phyloP scores from a whole-genome alignment of 106 monocot genomes.

The Xerophyta viscosa region DNA sequence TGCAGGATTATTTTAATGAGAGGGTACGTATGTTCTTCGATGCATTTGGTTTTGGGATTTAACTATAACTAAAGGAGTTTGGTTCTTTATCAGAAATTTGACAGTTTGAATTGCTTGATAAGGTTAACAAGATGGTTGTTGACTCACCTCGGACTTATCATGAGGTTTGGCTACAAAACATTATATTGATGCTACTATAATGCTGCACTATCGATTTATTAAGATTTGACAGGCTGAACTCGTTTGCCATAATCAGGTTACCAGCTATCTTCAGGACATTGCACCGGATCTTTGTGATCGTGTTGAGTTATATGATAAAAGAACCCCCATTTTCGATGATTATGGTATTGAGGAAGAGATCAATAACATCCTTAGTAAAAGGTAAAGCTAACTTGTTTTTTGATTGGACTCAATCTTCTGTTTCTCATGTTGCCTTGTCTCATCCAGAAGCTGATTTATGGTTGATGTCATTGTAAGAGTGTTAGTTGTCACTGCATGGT shows the following conservation, averaged over 20 bases:
- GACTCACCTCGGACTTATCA: slow-evolving; percentile 93
- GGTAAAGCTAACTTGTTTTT: slow-evolving; percentile 29
- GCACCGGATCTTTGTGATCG: slow-evolving; percentile 84
- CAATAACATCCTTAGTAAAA: slow-evolving; percentile 76
- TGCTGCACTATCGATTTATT: no score
- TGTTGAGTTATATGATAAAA: slow-evolving; percentile 67
- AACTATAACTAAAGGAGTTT: neutral
- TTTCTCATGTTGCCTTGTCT: no score
- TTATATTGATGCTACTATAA: neutral
- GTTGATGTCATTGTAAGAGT: no score
- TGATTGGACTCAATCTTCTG: no score
- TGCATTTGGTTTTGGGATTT: neutral
- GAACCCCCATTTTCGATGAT: slow-evolving; percentile 82
- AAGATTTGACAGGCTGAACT: no score
- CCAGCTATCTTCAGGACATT: slow-evolving; percentile 84
- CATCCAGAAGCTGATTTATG: no score
- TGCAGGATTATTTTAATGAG: slow-evolving; percentile 94
- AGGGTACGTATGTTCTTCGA: slow-evolving; percentile 42
- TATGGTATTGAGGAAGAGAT: slow-evolving; percentile 97
- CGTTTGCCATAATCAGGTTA: slow-evolving; percentile 57
- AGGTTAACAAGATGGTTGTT: slow-evolving; percentile 86
- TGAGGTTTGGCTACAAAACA: slow-evolving; percentile 36
- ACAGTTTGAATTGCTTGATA: slow-evolving; percentile 3
- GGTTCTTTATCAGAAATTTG: no score
- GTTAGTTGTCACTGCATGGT: no score